Evolutionary conservation across 1,139 yeast genomes (phyloP), one percentile per base, ranked within the genome.

Genomic region (Suhomyces maxii): DNA sequence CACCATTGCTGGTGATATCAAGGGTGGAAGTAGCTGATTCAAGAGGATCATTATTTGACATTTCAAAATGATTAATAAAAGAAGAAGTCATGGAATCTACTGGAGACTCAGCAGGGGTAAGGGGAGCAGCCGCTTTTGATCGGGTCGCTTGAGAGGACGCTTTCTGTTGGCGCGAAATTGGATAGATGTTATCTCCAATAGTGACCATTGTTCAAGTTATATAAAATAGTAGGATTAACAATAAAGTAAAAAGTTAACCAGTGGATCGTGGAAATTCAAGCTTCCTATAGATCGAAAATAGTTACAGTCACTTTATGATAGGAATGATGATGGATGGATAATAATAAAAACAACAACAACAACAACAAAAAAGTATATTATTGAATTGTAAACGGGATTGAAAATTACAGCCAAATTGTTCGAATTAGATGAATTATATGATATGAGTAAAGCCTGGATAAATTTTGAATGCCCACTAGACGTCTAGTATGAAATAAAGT

Each of bases 161-260:
- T 35, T 18, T 18, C 23, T 18, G 23, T 18, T 31, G 46, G 37
- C 39, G 42, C 31, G 51, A 28, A 25, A 34, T 32, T 23, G 42
- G 53, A 32, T 48, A 46, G 31, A 52, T 41, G 36, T 42, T 37
- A 39, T 54, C 58, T 40, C 47, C 44, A 44, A 57, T 51, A n/a
- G 55, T 53, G 28, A 57, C 60, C 58, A 57, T 55, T 55, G 12
- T 36, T 48, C 46, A 42, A 46, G 23, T 18, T 18, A 18, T 18
- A 18, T 18, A 18, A 18, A 18, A 18, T 3, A 18, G 23, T 4
- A 18, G 3, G 23, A 4, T 18, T 18, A 18, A 2, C 23, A 18
- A 18, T 18, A 18, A 18, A 18, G 23, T 18, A 18, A 18, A 18
- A 30, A 37, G 11, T 11, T 26, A 40, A 26, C 34, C 36, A 36